These are phyloP conservation scores for Cornus kousa DNA, from an alignment of 148 eudicot species.

Conservation along the genomic window DNA sequence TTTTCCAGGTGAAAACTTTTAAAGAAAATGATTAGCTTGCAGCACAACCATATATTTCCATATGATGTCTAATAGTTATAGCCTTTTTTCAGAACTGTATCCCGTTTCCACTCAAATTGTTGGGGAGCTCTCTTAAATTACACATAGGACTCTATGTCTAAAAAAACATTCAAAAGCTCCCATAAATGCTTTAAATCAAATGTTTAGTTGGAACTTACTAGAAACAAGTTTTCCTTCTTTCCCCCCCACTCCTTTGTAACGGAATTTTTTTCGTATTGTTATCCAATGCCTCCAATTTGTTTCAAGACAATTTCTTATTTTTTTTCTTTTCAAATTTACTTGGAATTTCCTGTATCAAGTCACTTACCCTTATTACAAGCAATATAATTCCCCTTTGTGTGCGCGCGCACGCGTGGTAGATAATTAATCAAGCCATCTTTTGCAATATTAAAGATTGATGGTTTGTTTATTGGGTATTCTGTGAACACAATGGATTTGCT, in stretches of 20 bases:
- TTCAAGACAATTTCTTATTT: not conserved
- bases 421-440: not conserved
- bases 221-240: conserved; percentile 10
- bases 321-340: conserved; percentile 11
- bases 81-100: not conserved
- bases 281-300: not conserved
- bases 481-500: not conserved
- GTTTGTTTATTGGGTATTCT: not conserved
- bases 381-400: not conserved
- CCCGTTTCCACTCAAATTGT: not conserved
- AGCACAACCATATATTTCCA: not conserved
- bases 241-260: not conserved
- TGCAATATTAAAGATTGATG: not conserved
- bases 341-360: not conserved
- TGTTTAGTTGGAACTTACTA: not conserved
- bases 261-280: not conserved
- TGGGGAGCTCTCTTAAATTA: not conserved
- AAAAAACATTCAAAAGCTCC: not conserved
- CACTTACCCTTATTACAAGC: not conserved
- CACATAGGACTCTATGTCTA: too few species aligned
- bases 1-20: too few species aligned
- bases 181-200: not conserved
- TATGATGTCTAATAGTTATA: not conserved
- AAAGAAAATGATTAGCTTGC: not conserved
- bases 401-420: not conserved